These are phyloP conservation scores for Tagetes patula DNA, from an alignment of 129 eudicot species.

Conservation along the genomic window DNA sequence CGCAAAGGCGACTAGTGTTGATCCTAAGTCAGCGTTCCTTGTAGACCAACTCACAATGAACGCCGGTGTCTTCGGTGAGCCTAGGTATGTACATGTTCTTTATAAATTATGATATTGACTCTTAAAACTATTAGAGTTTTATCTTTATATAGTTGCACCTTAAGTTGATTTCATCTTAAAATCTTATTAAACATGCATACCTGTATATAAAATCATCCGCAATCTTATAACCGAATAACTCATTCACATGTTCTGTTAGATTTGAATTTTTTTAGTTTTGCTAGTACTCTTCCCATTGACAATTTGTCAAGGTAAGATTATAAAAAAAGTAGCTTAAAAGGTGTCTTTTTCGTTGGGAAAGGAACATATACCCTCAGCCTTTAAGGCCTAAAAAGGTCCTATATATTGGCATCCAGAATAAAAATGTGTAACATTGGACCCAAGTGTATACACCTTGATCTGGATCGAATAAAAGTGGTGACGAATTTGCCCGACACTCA, in stretches of 20 bases:
- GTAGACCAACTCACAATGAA: constrained; percentile 39
- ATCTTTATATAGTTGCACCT: too few relatives aligned
- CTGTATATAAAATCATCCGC: too few relatives aligned
- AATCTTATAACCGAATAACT: too few relatives aligned
- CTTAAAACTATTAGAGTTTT: too few relatives aligned
- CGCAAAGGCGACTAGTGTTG: constrained; percentile 44
- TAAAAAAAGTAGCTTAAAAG: constrained; percentile 1
- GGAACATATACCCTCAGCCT: constrained; percentile 18
- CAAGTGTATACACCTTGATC: not conserved
- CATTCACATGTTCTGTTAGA: too few relatives aligned
- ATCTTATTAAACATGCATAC: too few relatives aligned
- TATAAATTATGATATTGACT: not conserved
- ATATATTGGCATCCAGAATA: constrained; percentile 16
- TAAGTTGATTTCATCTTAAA: too few relatives aligned
- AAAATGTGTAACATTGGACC: not conserved
- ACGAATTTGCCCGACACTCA: too few relatives aligned
- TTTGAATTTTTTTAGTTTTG: too few relatives aligned
- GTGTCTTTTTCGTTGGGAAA: constrained; percentile 25
- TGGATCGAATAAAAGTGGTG: not conserved
- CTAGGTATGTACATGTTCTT: constrained; percentile 20
- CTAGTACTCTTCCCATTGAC: not conserved
- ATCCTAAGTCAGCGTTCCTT: constrained; percentile 37
- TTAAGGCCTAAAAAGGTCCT: constrained; percentile 24
- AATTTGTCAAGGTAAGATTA: not conserved
- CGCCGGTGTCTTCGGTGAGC: constrained; percentile 41